A percentile compares a stretch with the other conserved stretches of the same genome.
Evolutionary conservation across 169 alveolate genomes (phyloP).

Genomic region (Hepatocystis sp.): DNA sequence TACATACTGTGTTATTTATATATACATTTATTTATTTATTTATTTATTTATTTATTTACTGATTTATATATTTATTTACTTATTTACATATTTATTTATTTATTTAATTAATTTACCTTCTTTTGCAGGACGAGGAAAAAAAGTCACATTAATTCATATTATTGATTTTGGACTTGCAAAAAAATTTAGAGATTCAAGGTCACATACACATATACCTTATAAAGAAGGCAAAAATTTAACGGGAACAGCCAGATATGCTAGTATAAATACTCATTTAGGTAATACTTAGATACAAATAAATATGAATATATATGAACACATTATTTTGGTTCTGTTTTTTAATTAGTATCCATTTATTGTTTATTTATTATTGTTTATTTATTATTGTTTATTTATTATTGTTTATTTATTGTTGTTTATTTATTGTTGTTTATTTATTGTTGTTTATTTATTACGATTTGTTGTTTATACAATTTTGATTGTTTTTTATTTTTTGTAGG

Average conservation of each 20-base stretch:
- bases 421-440: too few species aligned
- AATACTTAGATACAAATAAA: background rate
- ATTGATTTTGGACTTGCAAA: constrained; percentile 98
- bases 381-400: too few species aligned
- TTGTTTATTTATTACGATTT: too few species aligned
- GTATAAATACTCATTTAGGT: constrained; percentile 99
- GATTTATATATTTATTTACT: background rate
- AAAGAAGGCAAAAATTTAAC: constrained; percentile 98
- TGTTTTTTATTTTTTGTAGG: constrained; percentile 7
- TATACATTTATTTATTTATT: background rate
- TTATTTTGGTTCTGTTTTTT: background rate
- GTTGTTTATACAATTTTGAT: background rate
- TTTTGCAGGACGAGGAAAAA: constrained; percentile 89
- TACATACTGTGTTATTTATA: too few species aligned
- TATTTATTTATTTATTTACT: background rate
- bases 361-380: too few species aligned
- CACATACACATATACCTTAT: constrained; percentile 98
- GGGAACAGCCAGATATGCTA: constrained; percentile 99
- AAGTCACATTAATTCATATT: constrained; percentile 90
- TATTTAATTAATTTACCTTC: background rate
- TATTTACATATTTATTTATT: constrained; percentile 7
- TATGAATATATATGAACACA: background rate
- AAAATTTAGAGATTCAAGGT: constrained; percentile 96
- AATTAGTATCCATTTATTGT: too few species aligned
- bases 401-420: too few species aligned